Evolutionary conservation across 2,329 filamentous ascomycete genomes (phyloP), one percentile per base, ranked within the genome.

Genomic region (Coniella vitis): DNA sequence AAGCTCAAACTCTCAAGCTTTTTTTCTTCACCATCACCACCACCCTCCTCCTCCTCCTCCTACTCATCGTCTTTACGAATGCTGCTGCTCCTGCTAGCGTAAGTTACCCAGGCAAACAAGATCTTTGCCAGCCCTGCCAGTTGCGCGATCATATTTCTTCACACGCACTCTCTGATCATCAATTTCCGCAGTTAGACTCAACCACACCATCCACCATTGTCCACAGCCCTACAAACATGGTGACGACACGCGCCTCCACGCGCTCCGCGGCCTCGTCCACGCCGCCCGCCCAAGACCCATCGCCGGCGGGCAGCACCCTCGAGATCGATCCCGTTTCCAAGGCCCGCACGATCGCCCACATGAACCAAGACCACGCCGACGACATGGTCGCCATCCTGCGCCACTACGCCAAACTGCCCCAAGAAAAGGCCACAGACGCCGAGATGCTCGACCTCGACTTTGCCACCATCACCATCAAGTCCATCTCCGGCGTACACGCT

Each of bases 341-440:
- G 38, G 47, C 56, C 35, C 53, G 54, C 49, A 61, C 89, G 64
- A 78, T 91, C 61, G 73, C 73, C 31, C 90, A 96, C 72, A 93
- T 96, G 87, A 95, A 96, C 69, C 71, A 72, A 38, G 86, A 91
- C 65, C 91, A 95, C 69, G 71, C 75, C 45, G 76, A 80, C 57
- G 87, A 88, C 50, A 80, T 95, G 43, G 70, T 78, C 49, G 76
- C 85, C 61, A 95, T 90, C 67, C 78, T 94, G n/a, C 82, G 82
- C 55, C 79, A 89, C 65, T 89, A 82, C 70, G 73, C 71, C 62
- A 65, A 72, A 14, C 70, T 87, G 38, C 76, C 77, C 49, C 69
- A 71, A 17, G 39, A 49, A 14, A 46, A 60, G 25, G 55, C 57
- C 25, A 45, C 56, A 38, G 56, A 54, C 17, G 49, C 86, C 17